These are phyloP conservation scores for Avena sativa DNA, from an alignment of 176 grass and related monocot species.

Conservation along the genomic window DNA sequence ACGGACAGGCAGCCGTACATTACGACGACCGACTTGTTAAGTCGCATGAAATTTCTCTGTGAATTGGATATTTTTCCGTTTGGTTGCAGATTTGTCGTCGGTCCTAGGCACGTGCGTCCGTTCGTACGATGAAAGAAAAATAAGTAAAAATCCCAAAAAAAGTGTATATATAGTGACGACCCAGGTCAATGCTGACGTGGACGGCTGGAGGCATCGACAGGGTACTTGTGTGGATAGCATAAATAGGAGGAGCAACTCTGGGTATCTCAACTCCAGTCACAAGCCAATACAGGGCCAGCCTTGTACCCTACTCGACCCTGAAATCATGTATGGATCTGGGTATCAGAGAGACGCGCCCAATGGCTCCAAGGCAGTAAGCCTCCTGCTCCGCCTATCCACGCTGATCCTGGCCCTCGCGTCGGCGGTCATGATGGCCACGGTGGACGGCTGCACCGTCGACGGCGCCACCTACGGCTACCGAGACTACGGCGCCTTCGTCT, in stretches of 20 bases:
- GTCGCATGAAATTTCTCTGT: too few species aligned
- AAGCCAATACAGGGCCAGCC: too few species aligned
- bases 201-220: neutral
- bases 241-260: neutral
- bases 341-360: neutral
- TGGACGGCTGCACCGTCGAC: too few species aligned
- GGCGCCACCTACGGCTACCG: constrained; percentile 37
- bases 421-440: too few species aligned
- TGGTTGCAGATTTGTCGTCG: too few species aligned
- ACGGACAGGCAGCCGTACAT: too few species aligned
- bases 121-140: neutral
- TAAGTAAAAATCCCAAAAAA: too few species aligned
- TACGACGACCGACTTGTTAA: too few species aligned
- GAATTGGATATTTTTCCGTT: too few species aligned
- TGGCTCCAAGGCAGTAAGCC: constrained; percentile 35
- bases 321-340: neutral
- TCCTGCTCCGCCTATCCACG: constrained; percentile 30
- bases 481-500: constrained; percentile 36
- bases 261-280: too few species aligned
- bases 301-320: too few species aligned
- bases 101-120: too few species aligned
- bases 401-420: constrained; percentile 31
- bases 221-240: neutral
- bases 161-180: neutral
- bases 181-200: neutral